Conservation (phyloP, 257 asterid species). For the Capsicum rhomboideum region DNA sequence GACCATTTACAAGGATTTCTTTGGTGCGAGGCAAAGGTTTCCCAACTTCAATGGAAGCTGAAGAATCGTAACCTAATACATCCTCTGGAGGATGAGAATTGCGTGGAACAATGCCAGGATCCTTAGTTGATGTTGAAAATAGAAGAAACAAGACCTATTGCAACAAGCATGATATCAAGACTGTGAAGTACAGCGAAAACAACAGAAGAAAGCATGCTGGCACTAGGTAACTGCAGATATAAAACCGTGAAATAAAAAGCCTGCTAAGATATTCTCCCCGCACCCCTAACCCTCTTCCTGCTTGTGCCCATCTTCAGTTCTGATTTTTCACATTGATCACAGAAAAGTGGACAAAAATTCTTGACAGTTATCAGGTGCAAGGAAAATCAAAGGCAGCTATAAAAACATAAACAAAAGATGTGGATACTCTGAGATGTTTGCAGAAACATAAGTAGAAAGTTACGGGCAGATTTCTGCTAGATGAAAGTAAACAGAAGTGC, state of each 20-base stretch:
- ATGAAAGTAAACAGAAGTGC: too few species aligned
- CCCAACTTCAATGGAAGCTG: conserved; percentile 24
- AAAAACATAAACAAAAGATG: neutral
- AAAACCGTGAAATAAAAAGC: too few species aligned
- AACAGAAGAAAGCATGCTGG: neutral
- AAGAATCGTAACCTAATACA: conserved; percentile 18
- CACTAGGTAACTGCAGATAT: neutral
- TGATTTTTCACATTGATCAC: neutral
- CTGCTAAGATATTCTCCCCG: neutral
- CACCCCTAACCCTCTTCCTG: too few species aligned
- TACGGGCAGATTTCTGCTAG: too few species aligned
- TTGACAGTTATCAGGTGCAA: neutral
- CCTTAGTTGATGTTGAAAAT: conserved; percentile 56
- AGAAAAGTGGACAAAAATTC: neutral
- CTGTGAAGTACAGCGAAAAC: neutral
- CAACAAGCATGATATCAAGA: neutral
- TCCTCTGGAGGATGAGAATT: conserved; percentile 46
- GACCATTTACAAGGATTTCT: conserved; percentile 52
- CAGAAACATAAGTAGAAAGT: neutral
- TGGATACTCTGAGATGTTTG: neutral
- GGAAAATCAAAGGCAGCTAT: neutral
- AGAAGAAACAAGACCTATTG: conserved; percentile 31
- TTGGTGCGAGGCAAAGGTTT: conserved; percentile 39
- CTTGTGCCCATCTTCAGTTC: too few species aligned
- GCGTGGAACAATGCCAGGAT: conserved; percentile 83